Evolutionary conservation across 23 red algal genomes (phyloP), one percentile per base, ranked within the genome.

Genomic region (Cyanidiococcus yangmingshanensis): DNA sequence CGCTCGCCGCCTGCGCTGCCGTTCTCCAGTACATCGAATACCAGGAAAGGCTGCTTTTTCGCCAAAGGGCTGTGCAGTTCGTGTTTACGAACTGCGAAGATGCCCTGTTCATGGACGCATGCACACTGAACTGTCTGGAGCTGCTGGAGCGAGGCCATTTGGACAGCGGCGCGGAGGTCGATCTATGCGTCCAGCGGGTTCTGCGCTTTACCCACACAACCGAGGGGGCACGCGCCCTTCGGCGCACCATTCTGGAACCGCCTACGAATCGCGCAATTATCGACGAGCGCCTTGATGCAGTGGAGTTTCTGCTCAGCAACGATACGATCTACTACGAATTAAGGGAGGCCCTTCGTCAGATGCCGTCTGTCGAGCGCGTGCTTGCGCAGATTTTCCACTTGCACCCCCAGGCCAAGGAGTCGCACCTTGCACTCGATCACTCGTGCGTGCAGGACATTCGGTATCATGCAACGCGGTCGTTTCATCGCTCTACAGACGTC

Each of bases 21-120:
- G 79, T 95, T 45, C 67, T 95, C 18, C 78, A 80, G 74, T 95
- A 95, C 38, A 39, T 89, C 39, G 91, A 95, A 63, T 80, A 95
- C 39, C 39, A 82, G 0, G 76, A 86, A 50, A 74, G 82, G 25
- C 41, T 58, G 33, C 50, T 58, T 35, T 95, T 95, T 45, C 37
- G 74, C 31, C 85, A 79, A 16, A 68, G 82, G 32, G 86, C 82
- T 32, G 32, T 95, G 1, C 76, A 59, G 30, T 79, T 95, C 27
- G 59, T 54, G 77, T 82, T 89, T n/a, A 76, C 75, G 29, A 83
- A 86, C 1, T 89, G 88, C 63, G 91, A 89, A 37, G 86, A 77
- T 15, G 82, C 82, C 26, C 36, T 95, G 63, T 89, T 95, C 40
- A 76, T 95, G 68, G 91, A 95, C 74, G 38, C 82, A 30, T 68